phyloP scores from a whole-genome alignment of 495 filamentous ascomycete genomes.

The Podospora didyma region DNA sequence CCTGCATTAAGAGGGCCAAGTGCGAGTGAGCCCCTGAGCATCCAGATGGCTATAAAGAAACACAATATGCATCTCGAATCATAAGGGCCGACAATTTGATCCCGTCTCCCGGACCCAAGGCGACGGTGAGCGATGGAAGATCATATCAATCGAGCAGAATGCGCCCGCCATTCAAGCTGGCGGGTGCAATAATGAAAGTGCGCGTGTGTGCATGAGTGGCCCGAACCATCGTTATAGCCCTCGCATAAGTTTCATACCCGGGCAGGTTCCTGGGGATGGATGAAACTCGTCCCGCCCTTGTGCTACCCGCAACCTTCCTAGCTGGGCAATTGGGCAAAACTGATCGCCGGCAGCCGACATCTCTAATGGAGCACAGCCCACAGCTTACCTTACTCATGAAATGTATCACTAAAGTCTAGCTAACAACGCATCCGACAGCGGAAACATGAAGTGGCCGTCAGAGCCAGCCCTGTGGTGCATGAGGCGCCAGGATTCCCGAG shows the following conservation, averaged over 20 bases:
- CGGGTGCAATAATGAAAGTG: not conserved
- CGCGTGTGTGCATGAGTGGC: not conserved
- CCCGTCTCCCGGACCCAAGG: not conserved
- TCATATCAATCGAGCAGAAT: not conserved
- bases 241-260: not conserved
- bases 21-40: not conserved
- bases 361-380: too few relatives aligned
- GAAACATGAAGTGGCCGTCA: too few relatives aligned
- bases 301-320: not conserved
- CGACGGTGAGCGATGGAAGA: not conserved
- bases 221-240: not conserved
- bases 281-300: not conserved
- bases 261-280: not conserved
- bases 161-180: too few relatives aligned
- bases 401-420: too few relatives aligned
- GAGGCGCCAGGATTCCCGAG: too few relatives aligned
- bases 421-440: too few relatives aligned
- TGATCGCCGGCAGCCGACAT: too few relatives aligned
- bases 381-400: too few relatives aligned
- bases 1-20: not conserved
- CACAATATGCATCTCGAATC: too few relatives aligned
- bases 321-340: too few relatives aligned
- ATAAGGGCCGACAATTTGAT: too few relatives aligned
- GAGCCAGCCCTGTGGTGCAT: too few relatives aligned
- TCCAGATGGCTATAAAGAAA: not conserved